Evolutionary conservation across 495 filamentous ascomycete species (phyloP).

Genomic region (Xylaria curta): DNA sequence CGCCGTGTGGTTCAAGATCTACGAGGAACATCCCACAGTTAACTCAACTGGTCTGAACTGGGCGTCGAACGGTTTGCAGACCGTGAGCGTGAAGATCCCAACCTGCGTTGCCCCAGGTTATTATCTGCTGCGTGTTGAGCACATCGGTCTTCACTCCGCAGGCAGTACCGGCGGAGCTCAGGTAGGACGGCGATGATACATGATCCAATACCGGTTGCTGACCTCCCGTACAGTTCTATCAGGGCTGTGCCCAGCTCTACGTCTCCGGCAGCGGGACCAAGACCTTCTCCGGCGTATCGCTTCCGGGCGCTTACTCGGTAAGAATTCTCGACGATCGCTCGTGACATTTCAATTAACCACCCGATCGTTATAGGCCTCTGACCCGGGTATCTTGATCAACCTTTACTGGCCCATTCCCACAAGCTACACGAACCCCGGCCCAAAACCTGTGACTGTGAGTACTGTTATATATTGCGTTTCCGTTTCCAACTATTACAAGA

Average conservation of each 20-base stretch:
- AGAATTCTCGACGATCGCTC: neutral
- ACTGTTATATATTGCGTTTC: neutral
- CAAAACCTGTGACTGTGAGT: slow-evolving; percentile 29
- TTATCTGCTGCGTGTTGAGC: slow-evolving; percentile 64
- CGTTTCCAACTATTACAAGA: neutral
- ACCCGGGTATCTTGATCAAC: slow-evolving; percentile 54
- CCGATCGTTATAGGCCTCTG: slow-evolving; percentile 30
- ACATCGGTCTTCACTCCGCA: slow-evolving; percentile 59
- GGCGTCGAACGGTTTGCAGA: slow-evolving; percentile 34
- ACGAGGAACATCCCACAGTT: slow-evolving; percentile 52
- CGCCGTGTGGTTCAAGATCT: slow-evolving; percentile 62
- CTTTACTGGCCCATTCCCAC: slow-evolving; percentile 51
- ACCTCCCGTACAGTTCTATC: slow-evolving; percentile 50
- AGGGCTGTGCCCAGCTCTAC: slow-evolving; percentile 50
- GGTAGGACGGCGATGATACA: slow-evolving; percentile 42
- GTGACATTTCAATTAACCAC: slow-evolving; percentile 1
- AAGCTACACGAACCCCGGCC: slow-evolving; percentile 55
- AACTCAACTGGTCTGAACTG: slow-evolving; percentile 46
- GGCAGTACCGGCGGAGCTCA: slow-evolving; percentile 52
- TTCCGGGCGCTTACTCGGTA: slow-evolving; percentile 49
- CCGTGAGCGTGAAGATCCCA: slow-evolving; percentile 53
- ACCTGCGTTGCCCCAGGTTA: slow-evolving; percentile 55
- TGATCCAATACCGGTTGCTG: neutral
- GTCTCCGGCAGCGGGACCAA: slow-evolving; percentile 50
- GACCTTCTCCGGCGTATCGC: slow-evolving; percentile 42